Percentiles rank a stretch among this genome's conserved stretches.
Evolutionary conservation across 164 flowering plant genomes (phyloP).

Genomic region (Magnolia sinica): DNA sequence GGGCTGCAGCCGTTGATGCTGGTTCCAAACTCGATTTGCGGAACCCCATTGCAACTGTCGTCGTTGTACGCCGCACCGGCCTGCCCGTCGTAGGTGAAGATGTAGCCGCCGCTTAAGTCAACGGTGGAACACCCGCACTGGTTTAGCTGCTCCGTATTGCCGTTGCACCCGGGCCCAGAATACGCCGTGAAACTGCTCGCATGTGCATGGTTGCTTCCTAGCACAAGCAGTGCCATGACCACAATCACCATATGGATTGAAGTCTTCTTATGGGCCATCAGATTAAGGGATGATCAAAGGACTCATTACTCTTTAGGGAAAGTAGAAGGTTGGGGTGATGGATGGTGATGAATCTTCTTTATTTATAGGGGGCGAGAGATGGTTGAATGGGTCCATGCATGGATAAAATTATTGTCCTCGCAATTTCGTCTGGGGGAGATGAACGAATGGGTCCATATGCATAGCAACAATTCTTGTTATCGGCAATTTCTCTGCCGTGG

Average conservation of each 20-base stretch:
- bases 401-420: no score
- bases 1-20: not conserved
- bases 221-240: not conserved
- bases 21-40: slow-evolving; percentile 2
- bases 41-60: slow-evolving; percentile 4
- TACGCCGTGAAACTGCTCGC: slow-evolving; percentile 7
- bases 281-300: not conserved
- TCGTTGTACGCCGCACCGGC: slow-evolving; percentile 7
- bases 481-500: no score
- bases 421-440: no score
- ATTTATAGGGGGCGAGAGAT: not conserved
- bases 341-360: not conserved
- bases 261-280: not conserved
- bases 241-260: not conserved
- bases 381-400: not conserved
- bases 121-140: slow-evolving; percentile 12
- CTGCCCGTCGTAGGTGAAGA: slow-evolving; percentile 6
- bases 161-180: slow-evolving; percentile 11
- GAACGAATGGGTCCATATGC: no score
- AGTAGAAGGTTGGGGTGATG: not conserved
- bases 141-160: not conserved
- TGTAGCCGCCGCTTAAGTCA: slow-evolving; percentile 2
- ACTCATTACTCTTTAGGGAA: not conserved
- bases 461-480: no score
- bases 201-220: not conserved